These are phyloP conservation scores for Furcasterigmium furcatum DNA, from an alignment of 2,329 filamentous ascomycete species.

Conservation along the genomic window DNA sequence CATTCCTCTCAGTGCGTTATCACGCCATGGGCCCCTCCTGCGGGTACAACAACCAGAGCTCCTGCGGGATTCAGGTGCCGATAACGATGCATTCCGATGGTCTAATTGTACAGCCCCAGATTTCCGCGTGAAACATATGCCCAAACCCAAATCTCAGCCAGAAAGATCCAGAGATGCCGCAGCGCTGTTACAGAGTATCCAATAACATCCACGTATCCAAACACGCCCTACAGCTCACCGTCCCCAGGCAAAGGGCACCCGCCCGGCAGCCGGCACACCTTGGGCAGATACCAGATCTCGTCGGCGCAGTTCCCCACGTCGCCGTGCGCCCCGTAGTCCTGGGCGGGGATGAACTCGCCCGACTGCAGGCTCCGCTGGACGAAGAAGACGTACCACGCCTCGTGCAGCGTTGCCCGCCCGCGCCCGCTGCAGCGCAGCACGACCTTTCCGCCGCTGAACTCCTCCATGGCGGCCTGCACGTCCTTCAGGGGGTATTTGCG, in stretches of 20 bases:
- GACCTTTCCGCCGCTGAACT: slow-evolving; percentile 39
- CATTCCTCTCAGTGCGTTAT: no score
- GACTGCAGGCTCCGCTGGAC: slow-evolving; percentile 48
- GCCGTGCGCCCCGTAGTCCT: slow-evolving; percentile 29
- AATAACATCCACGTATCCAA: no score
- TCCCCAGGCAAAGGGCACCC: slow-evolving; percentile 5
- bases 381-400: slow-evolving; percentile 53
- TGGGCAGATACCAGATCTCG: slow-evolving; percentile 36
- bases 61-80: no score
- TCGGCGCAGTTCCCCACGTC: slow-evolving; percentile 34
- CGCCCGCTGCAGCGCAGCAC: slow-evolving; percentile 38
- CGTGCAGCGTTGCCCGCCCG: slow-evolving; percentile 36
- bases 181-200: no score
- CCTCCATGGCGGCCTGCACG: slow-evolving; percentile 37
- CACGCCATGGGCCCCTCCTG: no score
- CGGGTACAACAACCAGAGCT: no score
- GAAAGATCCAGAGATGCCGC: no score
- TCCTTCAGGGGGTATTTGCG: slow-evolving; percentile 38
- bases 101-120: no score
- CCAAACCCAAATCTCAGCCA: no score
- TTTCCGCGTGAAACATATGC: no score
- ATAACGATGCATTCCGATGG: no score
- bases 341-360: slow-evolving; percentile 42
- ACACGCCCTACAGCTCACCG: no score
- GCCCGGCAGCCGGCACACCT: slow-evolving; percentile 18